Evolutionary conservation across 371 early-diverging fungal species (phyloP).

Genomic region (Mucor lusitanicus): DNA sequence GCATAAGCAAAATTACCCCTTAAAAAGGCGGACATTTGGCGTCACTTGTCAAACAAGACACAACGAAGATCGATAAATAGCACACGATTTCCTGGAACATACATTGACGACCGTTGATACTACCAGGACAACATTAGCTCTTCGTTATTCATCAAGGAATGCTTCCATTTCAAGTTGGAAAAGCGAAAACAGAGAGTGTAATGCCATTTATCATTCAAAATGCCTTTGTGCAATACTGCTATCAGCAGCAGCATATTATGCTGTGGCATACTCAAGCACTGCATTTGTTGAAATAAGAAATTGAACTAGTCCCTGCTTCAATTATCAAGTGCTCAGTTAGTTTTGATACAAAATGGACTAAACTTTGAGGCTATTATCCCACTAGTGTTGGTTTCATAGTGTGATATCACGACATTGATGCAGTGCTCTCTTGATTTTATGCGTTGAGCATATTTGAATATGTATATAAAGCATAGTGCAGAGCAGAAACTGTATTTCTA

Average conservation of each 20-base stretch:
- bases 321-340: not conserved
- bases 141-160: not conserved
- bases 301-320: not conserved
- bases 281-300: not conserved
- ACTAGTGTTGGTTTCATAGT: not conserved
- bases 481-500: too few relatives aligned
- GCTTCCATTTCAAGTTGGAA: not conserved
- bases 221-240: too few relatives aligned
- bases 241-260: not conserved
- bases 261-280: not conserved
- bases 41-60: not conserved
- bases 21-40: conserved; percentile 1
- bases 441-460: too few relatives aligned
- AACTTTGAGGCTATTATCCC: not conserved
- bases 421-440: not conserved
- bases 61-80: not conserved
- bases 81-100: not conserved
- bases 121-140: not conserved
- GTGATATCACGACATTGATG: not conserved
- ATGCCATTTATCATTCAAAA: not conserved
- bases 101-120: not conserved
- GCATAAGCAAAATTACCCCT: not conserved
- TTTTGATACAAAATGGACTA: not conserved
- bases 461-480: too few relatives aligned
- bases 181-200: not conserved